Evolutionary conservation across 148 eudicot genomes (phyloP), one percentile per base, ranked within the genome.

Genomic region (Limonium bicolor): DNA sequence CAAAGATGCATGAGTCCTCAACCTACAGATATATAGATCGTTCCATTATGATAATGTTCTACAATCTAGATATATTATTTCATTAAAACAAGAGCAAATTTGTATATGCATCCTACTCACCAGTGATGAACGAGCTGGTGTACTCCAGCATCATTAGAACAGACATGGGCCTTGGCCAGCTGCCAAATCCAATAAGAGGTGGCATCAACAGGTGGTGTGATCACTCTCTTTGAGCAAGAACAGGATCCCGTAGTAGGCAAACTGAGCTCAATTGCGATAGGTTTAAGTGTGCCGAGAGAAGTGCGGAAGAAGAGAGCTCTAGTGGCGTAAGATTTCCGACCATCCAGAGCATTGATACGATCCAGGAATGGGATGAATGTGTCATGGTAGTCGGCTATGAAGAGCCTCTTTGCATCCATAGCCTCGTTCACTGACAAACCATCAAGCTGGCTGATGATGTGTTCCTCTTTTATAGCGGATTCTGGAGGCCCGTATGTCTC

Each of bases 191-290:
- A 88, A 53, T 75, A 65, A 28, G 53, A 32, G 29, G 97, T 88
- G 50, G 97, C 94, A 26, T 80, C 86, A 4, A 66, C 79, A 0
- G 97, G 79, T 16, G 94, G 95, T 6, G 64, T 70, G 48, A 84
- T 65, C 4, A 84, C 95, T 25, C 82, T 80, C 68, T 72, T 88
- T 5, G 95, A 59, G 23, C 53, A 60, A 2, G 80, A 54, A 59
- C 48, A 60, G 12, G 76, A 73, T 4, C 69, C 75, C 0, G 66
- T 37, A 5, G 42, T 38, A 13, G 87, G 95, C 12, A 74, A 72
- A 66, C 93, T 70, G 14, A 88, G 87, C 72, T 88, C 97, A n/a
- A 88, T 88, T n/a, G 95, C 94, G 29, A 88, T 68, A 24, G 97
- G 95, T 53, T 68, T 84, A 6, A 88, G 82, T 7, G 97, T 88